Evolutionary conservation across 768 basidiomycete species (phyloP).

Genomic region (Lactifluus hygrophoroides): DNA sequence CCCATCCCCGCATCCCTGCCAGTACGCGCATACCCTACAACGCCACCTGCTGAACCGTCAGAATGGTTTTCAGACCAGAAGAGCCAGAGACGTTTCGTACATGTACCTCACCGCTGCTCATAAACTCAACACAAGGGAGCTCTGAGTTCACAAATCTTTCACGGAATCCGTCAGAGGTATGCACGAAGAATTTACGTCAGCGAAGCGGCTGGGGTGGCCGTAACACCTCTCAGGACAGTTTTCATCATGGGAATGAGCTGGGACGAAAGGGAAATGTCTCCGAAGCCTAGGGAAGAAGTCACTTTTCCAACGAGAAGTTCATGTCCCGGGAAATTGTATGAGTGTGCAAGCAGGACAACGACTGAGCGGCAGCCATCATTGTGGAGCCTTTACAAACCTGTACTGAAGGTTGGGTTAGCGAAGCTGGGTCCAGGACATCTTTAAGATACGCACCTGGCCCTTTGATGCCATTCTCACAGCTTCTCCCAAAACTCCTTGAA

Average conservation of each 20-base stretch:
- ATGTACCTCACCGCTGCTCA: slow-evolving; percentile 89
- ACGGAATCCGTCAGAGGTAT: slow-evolving; percentile 90
- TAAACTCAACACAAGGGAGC: slow-evolving; percentile 83
- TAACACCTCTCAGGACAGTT: slow-evolving; percentile 87
- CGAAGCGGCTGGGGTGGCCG: slow-evolving; percentile 91
- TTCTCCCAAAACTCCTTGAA: slow-evolving; percentile 79
- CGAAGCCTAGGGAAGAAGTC: slow-evolving; percentile 78
- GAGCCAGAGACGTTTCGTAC: slow-evolving; percentile 76
- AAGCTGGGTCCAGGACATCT: background rate
- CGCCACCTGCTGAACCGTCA: slow-evolving; percentile 92
- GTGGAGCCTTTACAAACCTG: slow-evolving; percentile 72
- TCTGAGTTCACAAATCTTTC: slow-evolving; percentile 70
- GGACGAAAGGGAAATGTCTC: slow-evolving; percentile 81
- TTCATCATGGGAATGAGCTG: slow-evolving; percentile 91
- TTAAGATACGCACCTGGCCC: slow-evolving; percentile 44
- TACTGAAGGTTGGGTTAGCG: slow-evolving; percentile 22
- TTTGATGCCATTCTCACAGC: slow-evolving; percentile 76
- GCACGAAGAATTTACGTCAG: slow-evolving; percentile 79
- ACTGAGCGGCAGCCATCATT: slow-evolving; percentile 79
- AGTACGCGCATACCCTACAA: slow-evolving; percentile 89
- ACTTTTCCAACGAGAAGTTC: slow-evolving; percentile 64
- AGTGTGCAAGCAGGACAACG: slow-evolving; percentile 85
- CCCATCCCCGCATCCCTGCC: slow-evolving; percentile 88
- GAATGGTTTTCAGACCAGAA: slow-evolving; percentile 86
- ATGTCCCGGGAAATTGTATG: slow-evolving; percentile 86